Percentiles rank a stretch among this genome's conserved stretches.
phyloP scores from a whole-genome alignment of 2,329 filamentous ascomycete species.

The Tolypocladium inflatum region DNA sequence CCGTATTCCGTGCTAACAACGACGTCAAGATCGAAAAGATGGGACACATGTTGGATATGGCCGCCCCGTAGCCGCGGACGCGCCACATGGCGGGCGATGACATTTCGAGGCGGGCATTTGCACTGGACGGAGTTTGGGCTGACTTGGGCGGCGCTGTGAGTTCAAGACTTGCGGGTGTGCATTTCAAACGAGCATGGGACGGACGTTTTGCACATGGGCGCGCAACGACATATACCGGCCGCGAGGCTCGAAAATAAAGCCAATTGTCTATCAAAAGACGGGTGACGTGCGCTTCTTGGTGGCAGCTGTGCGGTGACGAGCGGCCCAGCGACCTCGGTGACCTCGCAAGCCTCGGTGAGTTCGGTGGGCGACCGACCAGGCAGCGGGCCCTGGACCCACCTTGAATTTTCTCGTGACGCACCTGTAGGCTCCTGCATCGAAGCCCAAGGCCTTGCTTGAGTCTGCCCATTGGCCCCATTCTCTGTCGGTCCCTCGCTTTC shows the following conservation, averaged over 20 bases:
- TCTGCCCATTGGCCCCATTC: neutral
- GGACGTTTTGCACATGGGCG: neutral
- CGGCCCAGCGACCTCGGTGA: too few species aligned
- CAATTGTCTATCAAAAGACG: neutral
- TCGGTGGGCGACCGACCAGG: neutral
- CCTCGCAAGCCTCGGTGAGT: neutral
- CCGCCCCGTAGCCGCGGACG: slow-evolving; percentile 9
- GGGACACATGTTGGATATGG: slow-evolving; percentile 67
- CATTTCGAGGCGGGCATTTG: neutral
- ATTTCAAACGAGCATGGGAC: neutral
- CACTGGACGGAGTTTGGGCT: slow-evolving; percentile 1
- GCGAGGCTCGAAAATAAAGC: neutral
- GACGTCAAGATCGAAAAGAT: slow-evolving; percentile 66
- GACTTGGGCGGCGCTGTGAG: neutral
- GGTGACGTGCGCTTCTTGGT: neutral
- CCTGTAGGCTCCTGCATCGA: neutral
- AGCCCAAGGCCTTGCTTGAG: neutral
- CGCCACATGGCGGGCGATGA: neutral
- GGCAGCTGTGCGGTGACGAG: neutral
- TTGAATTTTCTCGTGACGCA: neutral
- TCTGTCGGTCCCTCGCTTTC: neutral
- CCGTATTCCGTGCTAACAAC: slow-evolving; percentile 10
- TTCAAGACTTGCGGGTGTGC: neutral
- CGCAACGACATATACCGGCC: neutral
- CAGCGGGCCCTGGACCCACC: neutral